Evolutionary conservation across 805 yeast species (phyloP), one percentile per base, ranked within the genome.

Genomic region (Lachancea fermentati): DNA sequence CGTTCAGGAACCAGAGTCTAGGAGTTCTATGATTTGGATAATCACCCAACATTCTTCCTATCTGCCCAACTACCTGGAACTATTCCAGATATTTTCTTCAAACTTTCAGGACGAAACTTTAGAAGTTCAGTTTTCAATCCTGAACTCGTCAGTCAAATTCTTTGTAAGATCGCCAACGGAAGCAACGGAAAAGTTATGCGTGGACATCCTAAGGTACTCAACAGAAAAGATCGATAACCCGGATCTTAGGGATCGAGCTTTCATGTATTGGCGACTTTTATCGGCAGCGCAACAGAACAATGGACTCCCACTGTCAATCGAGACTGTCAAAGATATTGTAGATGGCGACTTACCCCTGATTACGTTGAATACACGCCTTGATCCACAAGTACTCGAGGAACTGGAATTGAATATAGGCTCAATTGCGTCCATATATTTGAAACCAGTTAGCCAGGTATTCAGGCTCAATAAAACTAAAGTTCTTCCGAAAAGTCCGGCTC

Each of bases 231-330:
- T 71, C 1, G 79, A 80, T 46, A 81, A 86, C 50, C 96, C 96
- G 0, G 97, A 91, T 62, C 62, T 88, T 8, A 71, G 97, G 45
- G 94, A 86, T 48, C 65, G 96, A 30, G 96, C 91, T 0, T 81
- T 69, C 54, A 78, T 86, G 63, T 89, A 91, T 63, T 83, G 95
- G 93, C 71, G 95, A 42, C 62, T 89, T 19, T 62, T 89, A 5
- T 76, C 93, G 5, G 15, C 50, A 19, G 42, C 52, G 1, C 34
- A 45, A 5, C 44, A 1, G 45, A 71, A 5, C 11, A 32, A 36
- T 9, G 33, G 68, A 67, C 35, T 68, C 68, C 28, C 65, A 57
- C 5, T 62, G 58, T 30, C 62, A 64, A 4, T 40, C 29, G 67
- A 68, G 14, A 63, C 68, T 2, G 66, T 78, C 3, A 60, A 65